These are phyloP conservation scores for Lotmaria passim DNA, from an alignment of 208 protist genomes.

Conservation along the genomic window DNA sequence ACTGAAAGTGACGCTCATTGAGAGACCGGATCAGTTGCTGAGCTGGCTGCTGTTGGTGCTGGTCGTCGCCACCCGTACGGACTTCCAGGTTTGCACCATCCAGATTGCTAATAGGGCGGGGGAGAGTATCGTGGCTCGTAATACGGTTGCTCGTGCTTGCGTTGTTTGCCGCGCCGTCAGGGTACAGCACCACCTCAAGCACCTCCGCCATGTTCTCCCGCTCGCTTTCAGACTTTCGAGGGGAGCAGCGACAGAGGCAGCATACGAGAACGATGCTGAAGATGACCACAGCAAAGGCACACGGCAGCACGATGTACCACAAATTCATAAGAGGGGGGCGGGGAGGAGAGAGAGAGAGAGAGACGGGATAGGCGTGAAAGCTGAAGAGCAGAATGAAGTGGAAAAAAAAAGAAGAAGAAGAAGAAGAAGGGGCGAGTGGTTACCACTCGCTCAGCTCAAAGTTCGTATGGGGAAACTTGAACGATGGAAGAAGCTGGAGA, in stretches of 20 bases:
- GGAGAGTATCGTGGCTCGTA: neutral
- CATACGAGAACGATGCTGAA: neutral
- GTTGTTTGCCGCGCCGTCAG: neutral
- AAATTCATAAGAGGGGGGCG: neutral
- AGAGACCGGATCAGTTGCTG: neutral
- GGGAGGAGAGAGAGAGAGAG: neutral
- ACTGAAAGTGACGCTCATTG: no score
- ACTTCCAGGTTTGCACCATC: neutral
- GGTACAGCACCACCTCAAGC: slow-evolving; percentile 4
- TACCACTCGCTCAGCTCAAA: no score
- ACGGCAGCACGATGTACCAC: neutral
- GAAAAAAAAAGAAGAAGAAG: no score
- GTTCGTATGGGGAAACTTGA: no score
- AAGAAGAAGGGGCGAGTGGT: no score
- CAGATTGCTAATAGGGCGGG: neutral
- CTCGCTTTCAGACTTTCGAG: neutral
- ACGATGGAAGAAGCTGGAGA: no score
- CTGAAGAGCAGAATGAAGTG: no score
- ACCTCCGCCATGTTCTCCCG: neutral
- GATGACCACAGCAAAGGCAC: neutral
- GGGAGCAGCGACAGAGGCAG: slow-evolving; percentile 6
- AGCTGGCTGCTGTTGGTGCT: neutral
- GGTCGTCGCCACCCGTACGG: neutral
- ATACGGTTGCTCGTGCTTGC: no score
- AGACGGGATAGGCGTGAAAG: neutral